Evolutionary conservation across 345 rosid genomes (phyloP).

Genomic region (Salix exigua): DNA sequence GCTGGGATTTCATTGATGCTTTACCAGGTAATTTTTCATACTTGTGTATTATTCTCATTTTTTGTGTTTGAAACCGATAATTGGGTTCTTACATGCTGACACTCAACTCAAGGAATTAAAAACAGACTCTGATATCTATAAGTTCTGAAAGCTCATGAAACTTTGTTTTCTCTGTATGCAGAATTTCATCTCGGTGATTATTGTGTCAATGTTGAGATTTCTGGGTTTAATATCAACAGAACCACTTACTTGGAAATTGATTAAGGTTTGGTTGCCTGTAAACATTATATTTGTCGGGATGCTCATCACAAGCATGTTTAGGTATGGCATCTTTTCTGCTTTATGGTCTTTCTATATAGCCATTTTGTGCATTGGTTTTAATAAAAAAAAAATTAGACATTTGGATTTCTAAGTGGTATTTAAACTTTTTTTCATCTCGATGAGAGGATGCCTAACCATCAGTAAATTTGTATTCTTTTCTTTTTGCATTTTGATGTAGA

Average conservation of each 20-base stretch:
- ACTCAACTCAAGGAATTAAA: not conserved
- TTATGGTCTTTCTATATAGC: not conserved
- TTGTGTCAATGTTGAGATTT: slow-evolving; percentile 63
- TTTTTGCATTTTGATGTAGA: not conserved
- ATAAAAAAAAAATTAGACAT: not conserved
- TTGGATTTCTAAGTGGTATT: not conserved
- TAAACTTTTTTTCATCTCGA: not conserved
- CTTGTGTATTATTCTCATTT: not conserved
- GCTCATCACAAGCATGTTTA: slow-evolving; percentile 98
- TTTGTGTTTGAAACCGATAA: not conserved
- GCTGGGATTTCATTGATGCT: slow-evolving; percentile 95
- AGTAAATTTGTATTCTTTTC: not conserved
- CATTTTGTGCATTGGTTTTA: not conserved
- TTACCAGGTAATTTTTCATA: slow-evolving; percentile 64
- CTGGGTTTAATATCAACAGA: slow-evolving; percentile 75
- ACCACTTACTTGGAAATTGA: slow-evolving; percentile 76
- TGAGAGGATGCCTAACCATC: not conserved
- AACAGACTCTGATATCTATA: not conserved
- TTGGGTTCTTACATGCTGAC: not conserved
- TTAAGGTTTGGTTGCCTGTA: slow-evolving; percentile 95
- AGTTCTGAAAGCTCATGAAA: slow-evolving; percentile 4
- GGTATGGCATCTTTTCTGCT: slow-evolving; percentile 41
- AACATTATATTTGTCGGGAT: slow-evolving; percentile 92
- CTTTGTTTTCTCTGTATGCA: slow-evolving; percentile 40
- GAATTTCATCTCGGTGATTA: slow-evolving; percentile 85